Evolutionary conservation across 1,284 basidiomycete genomes (phyloP).

Genomic region (Puccinia horiana): DNA sequence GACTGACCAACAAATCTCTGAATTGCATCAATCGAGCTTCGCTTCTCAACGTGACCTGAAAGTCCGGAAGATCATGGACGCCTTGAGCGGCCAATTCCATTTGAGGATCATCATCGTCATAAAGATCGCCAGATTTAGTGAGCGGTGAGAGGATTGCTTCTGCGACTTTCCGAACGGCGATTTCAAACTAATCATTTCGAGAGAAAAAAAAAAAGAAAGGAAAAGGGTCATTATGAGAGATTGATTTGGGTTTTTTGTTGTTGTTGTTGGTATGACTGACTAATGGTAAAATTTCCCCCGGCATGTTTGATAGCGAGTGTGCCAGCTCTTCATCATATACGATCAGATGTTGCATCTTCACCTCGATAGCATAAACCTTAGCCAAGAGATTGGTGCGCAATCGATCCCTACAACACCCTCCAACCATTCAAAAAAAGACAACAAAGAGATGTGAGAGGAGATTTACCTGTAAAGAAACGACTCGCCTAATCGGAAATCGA

Average conservation of each 20-base stretch:
- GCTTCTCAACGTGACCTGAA: conserved; percentile 86
- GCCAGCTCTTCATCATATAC: conserved; percentile 92
- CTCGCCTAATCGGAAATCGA: conserved; percentile 80
- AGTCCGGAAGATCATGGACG: conserved; percentile 72
- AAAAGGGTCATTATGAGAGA: conserved; percentile 17
- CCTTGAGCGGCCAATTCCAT: conserved; percentile 56
- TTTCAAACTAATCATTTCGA: conserved; percentile 71
- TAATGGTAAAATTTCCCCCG: conserved; percentile 83
- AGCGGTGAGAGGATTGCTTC: conserved; percentile 57
- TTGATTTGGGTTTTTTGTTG: neutral
- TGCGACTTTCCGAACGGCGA: conserved; percentile 67
- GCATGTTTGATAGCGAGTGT: conserved; percentile 82
- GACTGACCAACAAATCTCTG: conserved; percentile 74
- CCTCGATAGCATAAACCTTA: conserved; percentile 87
- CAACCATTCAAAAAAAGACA: neutral
- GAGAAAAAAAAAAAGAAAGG: neutral
- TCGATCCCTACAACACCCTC: conserved; percentile 69
- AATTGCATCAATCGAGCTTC: conserved; percentile 90
- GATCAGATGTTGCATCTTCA: conserved; percentile 85
- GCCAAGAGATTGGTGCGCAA: conserved; percentile 84
- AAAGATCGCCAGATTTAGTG: conserved; percentile 61
- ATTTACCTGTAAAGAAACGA: conserved; percentile 80
- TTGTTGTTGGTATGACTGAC: conserved; percentile 62
- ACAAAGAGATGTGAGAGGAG: conserved; percentile 26
- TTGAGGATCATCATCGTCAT: conserved; percentile 50